Evolutionary conservation across 2,329 filamentous ascomycete genomes (phyloP), one percentile per base, ranked within the genome.

Genomic region (Basipetospora chlamydospora): DNA sequence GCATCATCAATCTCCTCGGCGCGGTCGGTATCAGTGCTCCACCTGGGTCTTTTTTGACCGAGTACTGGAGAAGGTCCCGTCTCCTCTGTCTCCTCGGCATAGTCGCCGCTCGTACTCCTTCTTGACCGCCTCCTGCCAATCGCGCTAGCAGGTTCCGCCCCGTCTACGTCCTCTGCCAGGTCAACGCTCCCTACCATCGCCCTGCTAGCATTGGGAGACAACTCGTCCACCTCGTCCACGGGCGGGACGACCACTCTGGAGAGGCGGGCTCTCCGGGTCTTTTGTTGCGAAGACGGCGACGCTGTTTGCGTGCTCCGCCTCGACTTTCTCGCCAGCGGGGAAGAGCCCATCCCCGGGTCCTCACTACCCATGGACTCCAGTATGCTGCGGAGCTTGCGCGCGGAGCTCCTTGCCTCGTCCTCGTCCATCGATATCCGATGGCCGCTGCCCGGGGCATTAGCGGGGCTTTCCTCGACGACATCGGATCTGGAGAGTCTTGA

Each of bases 391-490:
- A 37, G 17, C 22, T 15, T 37, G 10, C 20, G 26, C n/a, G 35
- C 22, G 20, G 35, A 30, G 23, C 15, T 31, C n/a, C 35, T 22
- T 9, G 25, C 22, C 12, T 28, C 35, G 9, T 15, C 16, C 5
- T 13, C 17, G 11, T 22, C 10, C 16, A 31, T 12, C 15, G 18
- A 57, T 18, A 61, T 59, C 33, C 68, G 54, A 7, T 59, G 61
- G 1, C 70, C 71, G 43, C 68, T 74, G 3, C 70, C 71, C 1
- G 70, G 71, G 11, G 68, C 69, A 43, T 67, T 50, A 7, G 46
- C 53, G 1, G 73, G 71, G 39, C 69, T 73, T 46, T 76, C 69
- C 25, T 53, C 61, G 12, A 47, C 42, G 11, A 44, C 28, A 28
- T 38, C 29, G 16, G 36, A 33, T n/a, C n/a, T n/a, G 11, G 40